Evolutionary conservation across 495 filamentous ascomycete species (phyloP).

Genomic region (Penicillium nucicola): DNA sequence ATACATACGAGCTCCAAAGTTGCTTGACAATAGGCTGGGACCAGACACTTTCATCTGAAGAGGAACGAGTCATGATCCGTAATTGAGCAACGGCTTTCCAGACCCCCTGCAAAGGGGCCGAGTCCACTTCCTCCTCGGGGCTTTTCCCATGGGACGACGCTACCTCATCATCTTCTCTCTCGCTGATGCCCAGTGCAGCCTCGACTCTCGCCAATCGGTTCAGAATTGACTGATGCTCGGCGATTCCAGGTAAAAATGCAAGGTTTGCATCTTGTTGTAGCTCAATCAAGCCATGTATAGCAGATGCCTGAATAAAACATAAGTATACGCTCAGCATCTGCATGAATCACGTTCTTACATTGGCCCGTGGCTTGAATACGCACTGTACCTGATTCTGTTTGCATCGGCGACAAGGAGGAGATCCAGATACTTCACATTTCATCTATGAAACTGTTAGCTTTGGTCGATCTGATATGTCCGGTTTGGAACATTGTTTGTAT

Average conservation of each 20-base stretch:
- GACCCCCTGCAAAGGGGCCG: constrained; percentile 18
- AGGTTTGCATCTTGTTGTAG: constrained; percentile 3
- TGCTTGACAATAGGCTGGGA: constrained; percentile 26
- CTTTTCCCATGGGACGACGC: background rate
- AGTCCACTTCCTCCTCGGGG: constrained; percentile 14
- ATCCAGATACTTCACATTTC: constrained; percentile 40
- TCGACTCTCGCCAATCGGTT: constrained; percentile 36
- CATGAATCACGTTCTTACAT: constrained; percentile 21
- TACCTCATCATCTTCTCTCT: background rate
- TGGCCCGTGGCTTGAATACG: constrained; percentile 40
- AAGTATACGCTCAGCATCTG: background rate
- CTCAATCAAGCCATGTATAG: constrained; percentile 21
- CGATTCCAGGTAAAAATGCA: background rate
- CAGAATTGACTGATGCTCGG: constrained; percentile 29
- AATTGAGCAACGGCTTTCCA: constrained; percentile 30
- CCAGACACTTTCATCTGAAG: constrained; percentile 30
- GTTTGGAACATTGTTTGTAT: background rate
- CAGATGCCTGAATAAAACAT: constrained; percentile 26
- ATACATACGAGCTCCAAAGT: constrained; percentile 35
- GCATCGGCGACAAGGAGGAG: constrained; percentile 36
- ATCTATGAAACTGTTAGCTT: constrained; percentile 21
- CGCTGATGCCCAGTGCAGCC: constrained; percentile 28
- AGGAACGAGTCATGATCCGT: constrained; percentile 23
- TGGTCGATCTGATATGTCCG: too few species aligned
- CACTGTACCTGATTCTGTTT: constrained; percentile 28